A percentile compares a stretch with the other conserved stretches of the same genome.
These are phyloP conservation scores for Trichoderma atroviride DNA, from an alignment of 2,329 filamentous ascomycete genomes.

Conservation along the genomic window DNA sequence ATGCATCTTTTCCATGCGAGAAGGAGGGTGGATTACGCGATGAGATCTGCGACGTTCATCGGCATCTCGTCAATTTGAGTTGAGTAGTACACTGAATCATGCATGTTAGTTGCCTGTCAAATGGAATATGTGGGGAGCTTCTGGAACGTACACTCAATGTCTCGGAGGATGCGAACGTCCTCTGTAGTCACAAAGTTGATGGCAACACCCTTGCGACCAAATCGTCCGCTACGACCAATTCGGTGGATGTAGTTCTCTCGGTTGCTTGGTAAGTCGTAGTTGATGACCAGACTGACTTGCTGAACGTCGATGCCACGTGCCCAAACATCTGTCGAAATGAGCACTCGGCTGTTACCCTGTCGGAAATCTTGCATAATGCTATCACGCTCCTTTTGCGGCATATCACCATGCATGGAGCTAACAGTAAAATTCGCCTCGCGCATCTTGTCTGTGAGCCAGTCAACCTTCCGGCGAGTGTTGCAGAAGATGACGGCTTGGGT, in stretches of 20 bases:
- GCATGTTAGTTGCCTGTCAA: background rate
- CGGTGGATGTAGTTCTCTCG: constrained; percentile 99
- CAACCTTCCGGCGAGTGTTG: constrained; percentile 98
- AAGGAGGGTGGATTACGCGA: constrained; percentile 44
- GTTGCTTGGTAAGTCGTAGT: constrained; percentile 97
- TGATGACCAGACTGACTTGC: constrained; percentile 97
- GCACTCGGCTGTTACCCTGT: constrained; percentile 90
- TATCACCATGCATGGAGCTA: constrained; percentile 97
- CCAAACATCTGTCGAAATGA: constrained; percentile 98
- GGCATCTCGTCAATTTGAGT: constrained; percentile 99
- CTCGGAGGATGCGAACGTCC: constrained; percentile 93
- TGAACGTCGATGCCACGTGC: constrained; percentile 98
- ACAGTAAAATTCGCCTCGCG: constrained; percentile 98
- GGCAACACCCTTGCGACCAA: constrained; percentile 96
- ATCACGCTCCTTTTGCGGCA: constrained; percentile 97
- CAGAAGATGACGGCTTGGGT: constrained; percentile 99
- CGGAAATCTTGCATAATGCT: constrained; percentile 99
- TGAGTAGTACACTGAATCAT: constrained; percentile 78
- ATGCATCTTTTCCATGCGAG: background rate
- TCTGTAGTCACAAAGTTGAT: constrained; percentile 99
- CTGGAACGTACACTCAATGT: constrained; percentile 80
- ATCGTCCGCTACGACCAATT: constrained; percentile 92
- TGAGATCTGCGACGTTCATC: constrained; percentile 80
- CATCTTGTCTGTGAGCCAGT: constrained; percentile 99
- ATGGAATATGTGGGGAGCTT: background rate